These are phyloP conservation scores for Exophiala oligosperma DNA, from an alignment of 2,329 filamentous ascomycete genomes.

Conservation along the genomic window DNA sequence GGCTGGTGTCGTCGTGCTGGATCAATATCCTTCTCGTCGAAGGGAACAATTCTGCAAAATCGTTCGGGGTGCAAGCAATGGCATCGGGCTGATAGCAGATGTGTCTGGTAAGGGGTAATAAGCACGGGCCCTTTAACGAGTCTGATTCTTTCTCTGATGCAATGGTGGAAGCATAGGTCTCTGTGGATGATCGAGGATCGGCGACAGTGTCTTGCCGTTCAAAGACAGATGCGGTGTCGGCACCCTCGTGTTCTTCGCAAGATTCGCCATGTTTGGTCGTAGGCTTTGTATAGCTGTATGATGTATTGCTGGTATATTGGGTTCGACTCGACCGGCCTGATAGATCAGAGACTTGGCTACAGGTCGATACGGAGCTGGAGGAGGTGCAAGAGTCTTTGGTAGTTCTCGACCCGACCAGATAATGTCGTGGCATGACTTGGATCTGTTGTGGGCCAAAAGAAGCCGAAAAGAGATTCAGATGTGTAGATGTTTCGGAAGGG, in stretches of 20 bases:
- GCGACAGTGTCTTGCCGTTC: conserved; percentile 23
- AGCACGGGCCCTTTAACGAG: conserved; percentile 4
- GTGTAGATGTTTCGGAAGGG: no score
- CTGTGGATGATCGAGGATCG: conserved; percentile 60
- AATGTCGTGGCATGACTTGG: conserved; percentile 17
- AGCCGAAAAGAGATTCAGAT: no score
- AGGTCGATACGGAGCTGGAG: conserved; percentile 20
- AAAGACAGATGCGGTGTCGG: conserved; percentile 12
- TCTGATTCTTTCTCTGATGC: conserved; percentile 60
- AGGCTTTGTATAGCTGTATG: conserved; percentile 24
- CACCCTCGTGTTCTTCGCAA: conserved; percentile 13
- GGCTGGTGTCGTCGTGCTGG: conserved; percentile 83
- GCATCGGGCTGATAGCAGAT: conserved; percentile 60
- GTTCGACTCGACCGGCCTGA: conserved; percentile 23
- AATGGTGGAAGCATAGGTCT: conserved; percentile 77
- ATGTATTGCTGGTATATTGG: conserved; percentile 27
- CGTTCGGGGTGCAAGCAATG: conserved; percentile 73
- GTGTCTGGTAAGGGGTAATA: conserved; percentile 19
- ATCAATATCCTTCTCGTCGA: conserved; percentile 78
- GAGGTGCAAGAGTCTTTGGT: conserved; percentile 20
- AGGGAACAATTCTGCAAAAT: conserved; percentile 84
- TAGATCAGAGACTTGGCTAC: conserved; percentile 20
- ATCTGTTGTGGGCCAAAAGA: background rate
- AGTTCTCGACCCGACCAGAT: conserved; percentile 10
- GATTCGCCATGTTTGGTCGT: conserved; percentile 13